phyloP scores from a whole-genome alignment of 139 green algal genomes.

The Tetratostichococcus sp. region DNA sequence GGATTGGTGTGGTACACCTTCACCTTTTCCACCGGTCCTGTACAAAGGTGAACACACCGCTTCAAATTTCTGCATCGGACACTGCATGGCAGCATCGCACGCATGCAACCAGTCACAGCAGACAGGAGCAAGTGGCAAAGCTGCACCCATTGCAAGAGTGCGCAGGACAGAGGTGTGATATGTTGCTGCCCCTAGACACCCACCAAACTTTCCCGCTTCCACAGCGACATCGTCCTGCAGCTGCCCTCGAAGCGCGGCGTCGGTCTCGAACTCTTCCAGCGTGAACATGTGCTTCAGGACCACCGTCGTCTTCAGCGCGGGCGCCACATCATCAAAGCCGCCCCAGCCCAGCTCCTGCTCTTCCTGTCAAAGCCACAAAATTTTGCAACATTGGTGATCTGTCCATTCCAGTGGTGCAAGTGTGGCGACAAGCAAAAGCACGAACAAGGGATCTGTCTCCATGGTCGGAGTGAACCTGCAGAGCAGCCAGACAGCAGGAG shows the following conservation, averaged over 20 bases:
- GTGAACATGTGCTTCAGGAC: constrained; percentile 86
- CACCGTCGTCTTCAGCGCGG: constrained; percentile 66
- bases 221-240: constrained; percentile 77
- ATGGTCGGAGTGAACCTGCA: too few species aligned
- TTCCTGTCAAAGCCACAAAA: constrained; percentile 11
- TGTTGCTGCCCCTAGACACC: too few species aligned
- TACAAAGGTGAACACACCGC: background rate
- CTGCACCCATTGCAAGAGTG: too few species aligned
- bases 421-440: too few species aligned
- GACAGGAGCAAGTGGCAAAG: too few species aligned
- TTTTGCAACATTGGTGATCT: background rate
- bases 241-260: constrained; percentile 46
- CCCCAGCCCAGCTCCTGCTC: constrained; percentile 72
- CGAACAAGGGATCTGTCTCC: too few species aligned
- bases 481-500: too few species aligned
- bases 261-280: constrained; percentile 61
- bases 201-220: constrained; percentile 78
- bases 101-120: background rate
- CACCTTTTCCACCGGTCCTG: constrained; percentile 33
- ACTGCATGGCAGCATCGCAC: background rate
- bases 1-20: constrained; percentile 71
- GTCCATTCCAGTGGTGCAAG: too few species aligned
- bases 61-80: too few species aligned
- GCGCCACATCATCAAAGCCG: constrained; percentile 81
- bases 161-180: too few species aligned